phyloP scores from a whole-genome alignment of 805 yeast species.

The Ogataea corticis region DNA sequence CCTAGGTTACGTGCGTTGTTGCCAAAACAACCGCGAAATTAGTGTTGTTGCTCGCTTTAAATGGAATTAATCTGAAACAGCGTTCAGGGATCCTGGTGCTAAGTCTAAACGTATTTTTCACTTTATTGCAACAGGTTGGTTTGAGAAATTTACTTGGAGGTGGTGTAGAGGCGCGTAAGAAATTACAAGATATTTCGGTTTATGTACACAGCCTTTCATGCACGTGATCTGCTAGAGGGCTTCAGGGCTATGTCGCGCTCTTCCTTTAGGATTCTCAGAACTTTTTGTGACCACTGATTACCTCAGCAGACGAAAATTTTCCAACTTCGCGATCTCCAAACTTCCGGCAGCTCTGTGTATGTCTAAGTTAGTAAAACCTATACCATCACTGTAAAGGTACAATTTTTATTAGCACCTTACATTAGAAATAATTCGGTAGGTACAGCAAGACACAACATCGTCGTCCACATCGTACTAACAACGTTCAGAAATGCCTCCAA shows the following conservation, averaged over 20 bases:
- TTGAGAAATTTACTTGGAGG: neutral
- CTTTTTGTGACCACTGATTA: no score
- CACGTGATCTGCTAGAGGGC: neutral
- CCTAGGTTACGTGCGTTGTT: neutral
- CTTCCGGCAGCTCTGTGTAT: no score
- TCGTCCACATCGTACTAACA: conserved; percentile 1
- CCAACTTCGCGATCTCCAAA: neutral
- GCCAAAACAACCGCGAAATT: neutral
- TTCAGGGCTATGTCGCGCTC: no score
- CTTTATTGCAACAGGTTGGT: neutral
- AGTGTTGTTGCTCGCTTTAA: no score
- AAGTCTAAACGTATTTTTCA: neutral
- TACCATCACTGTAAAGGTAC: no score
- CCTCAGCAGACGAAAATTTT: no score
- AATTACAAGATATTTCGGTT: neutral
- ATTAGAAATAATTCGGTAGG: conserved; percentile 9
- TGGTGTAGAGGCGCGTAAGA: neutral
- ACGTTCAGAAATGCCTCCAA: conserved; percentile 85
- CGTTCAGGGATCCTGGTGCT: neutral
- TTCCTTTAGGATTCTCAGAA: no score
- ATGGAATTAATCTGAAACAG: neutral
- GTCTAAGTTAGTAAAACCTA: no score
- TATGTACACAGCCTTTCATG: neutral
- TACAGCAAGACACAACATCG: neutral
- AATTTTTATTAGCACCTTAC: conserved; percentile 3